phyloP scores from a whole-genome alignment of 345 rosid species.

The Nephelium lappaceum region DNA sequence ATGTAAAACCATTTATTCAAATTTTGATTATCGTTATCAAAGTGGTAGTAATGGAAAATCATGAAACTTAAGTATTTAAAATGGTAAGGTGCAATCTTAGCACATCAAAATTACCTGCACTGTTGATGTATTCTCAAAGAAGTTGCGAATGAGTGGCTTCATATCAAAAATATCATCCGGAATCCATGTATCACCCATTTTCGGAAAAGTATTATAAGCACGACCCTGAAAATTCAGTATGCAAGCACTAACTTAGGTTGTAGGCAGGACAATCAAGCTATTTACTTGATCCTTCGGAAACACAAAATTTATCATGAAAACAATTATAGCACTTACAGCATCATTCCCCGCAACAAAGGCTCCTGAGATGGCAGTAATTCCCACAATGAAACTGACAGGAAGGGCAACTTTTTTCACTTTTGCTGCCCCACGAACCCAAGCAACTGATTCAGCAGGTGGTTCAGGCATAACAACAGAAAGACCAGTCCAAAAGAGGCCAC shows the following conservation, averaged over 20 bases:
- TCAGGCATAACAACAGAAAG: conserved; percentile 92
- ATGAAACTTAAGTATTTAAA: no score
- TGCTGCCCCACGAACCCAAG: conserved; percentile 85
- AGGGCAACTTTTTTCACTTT: conserved; percentile 81
- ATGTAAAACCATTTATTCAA: not conserved
- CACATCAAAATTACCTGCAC: no score
- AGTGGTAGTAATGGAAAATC: no score
- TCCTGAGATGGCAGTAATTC: conserved; percentile 40
- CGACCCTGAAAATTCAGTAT: conserved; percentile 56
- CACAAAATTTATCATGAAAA: no score
- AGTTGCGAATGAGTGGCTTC: no score
- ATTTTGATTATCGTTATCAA: no score
- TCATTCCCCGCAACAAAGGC: no score
- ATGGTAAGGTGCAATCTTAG: no score
- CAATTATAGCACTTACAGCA: no score
- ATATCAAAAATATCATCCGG: no score
- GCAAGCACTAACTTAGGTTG: not conserved
- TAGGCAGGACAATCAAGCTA: conserved; percentile 1
- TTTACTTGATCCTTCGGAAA: not conserved
- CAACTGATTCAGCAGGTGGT: conserved; percentile 84
- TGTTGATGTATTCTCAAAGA: no score
- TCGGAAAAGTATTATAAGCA: conserved; percentile 89
- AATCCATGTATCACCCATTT: conserved; percentile 52
- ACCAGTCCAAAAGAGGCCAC: conserved; percentile 93
- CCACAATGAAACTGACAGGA: conserved; percentile 81